phyloP scores from a whole-genome alignment of 2,329 filamentous ascomycete genomes.

The Metarhizium album region DNA sequence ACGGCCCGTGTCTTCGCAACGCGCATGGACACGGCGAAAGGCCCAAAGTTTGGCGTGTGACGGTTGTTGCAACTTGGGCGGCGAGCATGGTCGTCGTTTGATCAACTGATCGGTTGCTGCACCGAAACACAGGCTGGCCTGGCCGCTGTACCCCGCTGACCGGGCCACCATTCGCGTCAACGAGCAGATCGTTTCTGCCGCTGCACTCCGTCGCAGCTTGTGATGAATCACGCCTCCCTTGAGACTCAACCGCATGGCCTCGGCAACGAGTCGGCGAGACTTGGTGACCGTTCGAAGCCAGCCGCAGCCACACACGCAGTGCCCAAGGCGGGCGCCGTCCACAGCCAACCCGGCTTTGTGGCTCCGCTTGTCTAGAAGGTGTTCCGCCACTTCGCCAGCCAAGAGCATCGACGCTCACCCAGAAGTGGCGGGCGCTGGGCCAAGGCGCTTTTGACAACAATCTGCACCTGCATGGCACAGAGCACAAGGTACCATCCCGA shows the following conservation, averaged over 20 bases:
- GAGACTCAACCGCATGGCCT: constrained; percentile 4
- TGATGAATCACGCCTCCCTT: neutral
- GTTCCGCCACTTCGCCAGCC: constrained; percentile 5
- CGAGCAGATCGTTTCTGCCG: neutral
- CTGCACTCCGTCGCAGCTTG: too few relatives aligned
- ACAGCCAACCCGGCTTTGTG: neutral
- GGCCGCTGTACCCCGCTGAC: too few relatives aligned
- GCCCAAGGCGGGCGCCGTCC: neutral
- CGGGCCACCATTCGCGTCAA: neutral
- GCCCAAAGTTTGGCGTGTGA: neutral
- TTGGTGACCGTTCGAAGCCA: neutral
- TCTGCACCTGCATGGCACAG: neutral
- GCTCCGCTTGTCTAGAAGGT: neutral
- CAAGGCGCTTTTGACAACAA: neutral
- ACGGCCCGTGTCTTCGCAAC: neutral
- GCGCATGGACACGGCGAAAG: neutral
- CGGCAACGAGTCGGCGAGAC: constrained; percentile 9
- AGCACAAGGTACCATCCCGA: neutral
- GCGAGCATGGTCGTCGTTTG: neutral
- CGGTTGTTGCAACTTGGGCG: neutral
- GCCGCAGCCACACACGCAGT: constrained; percentile 3
- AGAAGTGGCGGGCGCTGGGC: constrained; percentile 5
- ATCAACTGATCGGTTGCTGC: neutral
- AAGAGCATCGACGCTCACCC: constrained; percentile 1
- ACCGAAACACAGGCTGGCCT: neutral